Evolutionary conservation across 345 rosid genomes (phyloP), one percentile per base, ranked within the genome.

Genomic region (Abelmoschus esculentus): DNA sequence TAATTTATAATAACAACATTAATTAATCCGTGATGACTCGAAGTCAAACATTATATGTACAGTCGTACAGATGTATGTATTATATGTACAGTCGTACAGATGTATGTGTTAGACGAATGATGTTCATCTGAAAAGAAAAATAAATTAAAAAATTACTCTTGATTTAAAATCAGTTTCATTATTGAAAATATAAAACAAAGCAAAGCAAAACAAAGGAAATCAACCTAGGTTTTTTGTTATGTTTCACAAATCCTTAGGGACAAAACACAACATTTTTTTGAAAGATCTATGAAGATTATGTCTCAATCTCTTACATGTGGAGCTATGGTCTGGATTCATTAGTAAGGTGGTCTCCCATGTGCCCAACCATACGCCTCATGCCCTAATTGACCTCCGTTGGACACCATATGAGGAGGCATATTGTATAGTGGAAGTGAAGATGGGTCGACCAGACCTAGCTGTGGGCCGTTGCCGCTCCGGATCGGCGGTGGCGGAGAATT

Each of bases 311-410:
- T 57, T 49, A 67, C 11, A 56, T 4, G 47, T 58, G 6, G 8
- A 28, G 10, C 7, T 18, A 26, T 6, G 52, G 6, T 32, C 17
- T 4, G 34, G 26, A 22, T 47, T 19, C 26, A 56, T 79, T 69
- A 85, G 71, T 74, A 88, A 36, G 96, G 91, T 15, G 83, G 87
- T 52, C 91, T 68, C 0, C 72, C 79, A 62, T 90, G 88, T 61
- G 81, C 83, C 93, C 92, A 87, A 29, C 67, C 80, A 68, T 78
- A 86, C 2, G 87, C 84, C 42, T 88, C 93, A 46, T 90, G 96
- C 88, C 90, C 92, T 81, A 90, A 70, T 62, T 83, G 90, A 61
- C 64, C 81, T 61, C 83, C 91, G 66, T 83, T 87, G 0, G 83
- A 75, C 58, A 82, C 69, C 3, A 86, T 74, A 81, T 82, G 83